Percentiles rank a stretch among this genome's conserved stretches.
Evolutionary conservation across 1,284 basidiomycete genomes (phyloP).

Genomic region (Porogramme epimiltina): DNA sequence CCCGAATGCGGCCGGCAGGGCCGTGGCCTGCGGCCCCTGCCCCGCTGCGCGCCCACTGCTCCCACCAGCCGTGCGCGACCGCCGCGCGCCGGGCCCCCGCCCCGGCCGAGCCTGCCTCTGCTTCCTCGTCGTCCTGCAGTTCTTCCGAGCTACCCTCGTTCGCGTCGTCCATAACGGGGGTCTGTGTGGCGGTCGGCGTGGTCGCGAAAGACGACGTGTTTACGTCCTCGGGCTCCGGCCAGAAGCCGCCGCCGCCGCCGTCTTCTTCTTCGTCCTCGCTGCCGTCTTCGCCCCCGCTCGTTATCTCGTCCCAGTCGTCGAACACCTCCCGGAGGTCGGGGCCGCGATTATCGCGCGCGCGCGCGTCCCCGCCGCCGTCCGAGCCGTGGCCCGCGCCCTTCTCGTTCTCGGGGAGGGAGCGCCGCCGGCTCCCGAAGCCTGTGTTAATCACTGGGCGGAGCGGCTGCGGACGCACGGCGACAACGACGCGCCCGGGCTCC

Average conservation of each 20-base stretch:
- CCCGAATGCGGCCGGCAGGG: slow-evolving; percentile 23
- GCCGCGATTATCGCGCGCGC: too few species aligned
- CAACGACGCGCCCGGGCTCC: slow-evolving; percentile 12
- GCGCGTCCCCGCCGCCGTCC: slow-evolving; percentile 16
- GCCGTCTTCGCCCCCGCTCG: slow-evolving; percentile 49
- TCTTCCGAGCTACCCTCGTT: slow-evolving; percentile 23
- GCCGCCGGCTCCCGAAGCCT: slow-evolving; percentile 10
- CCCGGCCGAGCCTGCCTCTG: slow-evolving; percentile 20
- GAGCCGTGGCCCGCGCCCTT: slow-evolving; percentile 2
- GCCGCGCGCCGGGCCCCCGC: slow-evolving; percentile 35
- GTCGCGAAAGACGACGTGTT: slow-evolving; percentile 21
- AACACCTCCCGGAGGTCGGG: slow-evolving; percentile 52
- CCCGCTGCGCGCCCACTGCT: slow-evolving; percentile 46
- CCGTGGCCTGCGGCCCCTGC: slow-evolving; percentile 2
- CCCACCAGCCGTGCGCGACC: slow-evolving; percentile 64
- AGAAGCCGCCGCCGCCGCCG: slow-evolving; percentile 10
- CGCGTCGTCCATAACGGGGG: slow-evolving; percentile 25
- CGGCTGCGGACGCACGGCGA: slow-evolving; percentile 14
- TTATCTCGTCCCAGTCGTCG: slow-evolving; percentile 40
- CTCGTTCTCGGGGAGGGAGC: not conserved
- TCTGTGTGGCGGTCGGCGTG: slow-evolving; percentile 33
- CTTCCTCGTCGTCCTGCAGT: slow-evolving; percentile 13
- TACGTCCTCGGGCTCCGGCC: slow-evolving; percentile 8
- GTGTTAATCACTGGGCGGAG: slow-evolving; percentile 15
- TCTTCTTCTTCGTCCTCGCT: slow-evolving; percentile 33